These are phyloP conservation scores for Cladosporium sp. DNA, from an alignment of 2,329 filamentous ascomycete genomes.

Conservation along the genomic window DNA sequence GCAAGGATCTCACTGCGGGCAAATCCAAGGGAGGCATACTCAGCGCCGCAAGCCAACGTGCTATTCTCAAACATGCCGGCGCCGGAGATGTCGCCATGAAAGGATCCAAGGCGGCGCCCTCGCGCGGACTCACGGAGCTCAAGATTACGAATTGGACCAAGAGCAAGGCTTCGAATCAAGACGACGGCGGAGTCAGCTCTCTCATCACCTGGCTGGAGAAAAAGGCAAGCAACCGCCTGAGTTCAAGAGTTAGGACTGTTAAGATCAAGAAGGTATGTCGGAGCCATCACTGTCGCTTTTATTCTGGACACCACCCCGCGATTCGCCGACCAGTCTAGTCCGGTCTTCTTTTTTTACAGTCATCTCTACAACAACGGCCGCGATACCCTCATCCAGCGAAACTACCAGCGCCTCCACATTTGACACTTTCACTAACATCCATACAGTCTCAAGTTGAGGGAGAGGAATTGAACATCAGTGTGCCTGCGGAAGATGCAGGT, in stretches of 20 bases:
- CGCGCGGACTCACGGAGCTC: slow-evolving; percentile 30
- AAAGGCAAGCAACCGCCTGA: slow-evolving; percentile 31
- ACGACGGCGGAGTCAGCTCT: slow-evolving; percentile 32
- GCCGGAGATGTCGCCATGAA: slow-evolving; percentile 27
- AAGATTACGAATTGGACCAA: slow-evolving; percentile 39
- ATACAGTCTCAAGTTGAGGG: slow-evolving; percentile 32
- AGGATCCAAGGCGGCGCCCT: slow-evolving; percentile 14
- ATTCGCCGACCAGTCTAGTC: slow-evolving; percentile 18
- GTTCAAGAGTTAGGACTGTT: slow-evolving; percentile 27
- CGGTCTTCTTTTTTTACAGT: slow-evolving; percentile 15
- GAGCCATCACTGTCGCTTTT: slow-evolving; percentile 13
- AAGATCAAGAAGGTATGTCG: slow-evolving; percentile 36
- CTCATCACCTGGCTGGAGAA: slow-evolving; percentile 39
- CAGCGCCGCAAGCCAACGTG: slow-evolving; percentile 24
- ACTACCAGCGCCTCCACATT: background rate
- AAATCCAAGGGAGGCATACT: slow-evolving; percentile 15
- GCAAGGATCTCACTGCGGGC: slow-evolving; percentile 16
- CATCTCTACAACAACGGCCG: slow-evolving; percentile 19
- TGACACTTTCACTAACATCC: slow-evolving; percentile 21
- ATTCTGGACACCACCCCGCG: background rate
- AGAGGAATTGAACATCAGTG: slow-evolving; percentile 34
- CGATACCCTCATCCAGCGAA: slow-evolving; percentile 10
- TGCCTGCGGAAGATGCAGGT: slow-evolving; percentile 32
- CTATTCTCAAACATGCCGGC: slow-evolving; percentile 28
- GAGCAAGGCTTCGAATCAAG: slow-evolving; percentile 31